Base-by-base conservation (phyloP, 2,329 filamentous ascomycete species). In the Chaetomiaceae sp. region DNA sequence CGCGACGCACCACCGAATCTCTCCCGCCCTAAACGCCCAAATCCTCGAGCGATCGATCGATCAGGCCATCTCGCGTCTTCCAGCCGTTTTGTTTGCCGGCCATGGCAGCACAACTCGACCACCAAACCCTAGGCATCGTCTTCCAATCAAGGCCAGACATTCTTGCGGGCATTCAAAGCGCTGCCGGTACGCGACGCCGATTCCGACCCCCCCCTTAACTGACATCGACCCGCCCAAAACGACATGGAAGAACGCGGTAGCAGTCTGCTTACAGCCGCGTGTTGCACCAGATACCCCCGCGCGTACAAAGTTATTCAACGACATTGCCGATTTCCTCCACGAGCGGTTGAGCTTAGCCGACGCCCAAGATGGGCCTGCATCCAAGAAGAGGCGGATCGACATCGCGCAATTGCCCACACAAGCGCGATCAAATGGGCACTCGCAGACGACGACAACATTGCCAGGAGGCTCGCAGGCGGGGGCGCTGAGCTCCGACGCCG, bases 111-210 rank as follows among this genome's bases (percentile, higher is more conserved):
- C 55, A 56, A 12, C 75, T 83, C 38, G 78, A 83, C 61, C 67
- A 65, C 54, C 68, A 80, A 64, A 75, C 70, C 63, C 70, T 83
- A 51, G 70, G 69, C 55, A 68, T 72, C 52, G 74, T 82, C 59
- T 83, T 85, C 64, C 68, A 76, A 53, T 72, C 77, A 36, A 73
- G 80, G 45, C 79, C 79, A 6, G 80, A 84, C 58, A 78, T 84
- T 54, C 62, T 84, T 17, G 65, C 75, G 12, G 73, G 72, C 53
- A 83, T 85, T 62, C 69, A 75, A 55, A 68, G 71, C 59, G 76
- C 76, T 55, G 79, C 80, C 23, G 78, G 79, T 82, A 70, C 57
- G 71, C 59, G 46, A 31, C 40, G 1, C n/a, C n/a, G 1, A 9
- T 19, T n/a, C n/a, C n/a, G n/a, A 8, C 25, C 6, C 33, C 8